Evolutionary conservation across 208 protist species (phyloP), one percentile per base, ranked within the genome.

Genomic region (Crithidia sp.): DNA sequence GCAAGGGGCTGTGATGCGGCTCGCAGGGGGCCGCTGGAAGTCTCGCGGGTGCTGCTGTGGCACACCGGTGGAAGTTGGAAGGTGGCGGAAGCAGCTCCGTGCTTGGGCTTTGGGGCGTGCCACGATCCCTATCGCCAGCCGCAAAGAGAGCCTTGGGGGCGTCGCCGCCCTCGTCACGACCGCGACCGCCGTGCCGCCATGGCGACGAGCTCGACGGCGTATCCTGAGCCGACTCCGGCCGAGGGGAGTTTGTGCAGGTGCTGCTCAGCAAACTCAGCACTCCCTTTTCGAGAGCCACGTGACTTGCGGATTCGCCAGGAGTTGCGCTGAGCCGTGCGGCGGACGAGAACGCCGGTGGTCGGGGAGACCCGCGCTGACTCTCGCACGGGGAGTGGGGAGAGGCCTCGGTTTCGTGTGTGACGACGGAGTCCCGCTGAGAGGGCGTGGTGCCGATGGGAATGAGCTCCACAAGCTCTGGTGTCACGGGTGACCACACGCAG

Each of bases 401-500:
- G n/a, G 17, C 61, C 28, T 53, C 61, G 8, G 44, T 17, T 3
- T 75, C 54, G 28, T 40, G 39, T 13, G 53, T 61, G 40, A 39
- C n/a, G 28, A 63, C 53, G 41, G 61, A 54, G 36, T 75, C 70
- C 17, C 43, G 43, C 62, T 64, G 62, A 13, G 54, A 75, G 44
- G 19, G 59, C n/a, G 62, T 56, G 36, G 52, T 40, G 40, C 49
- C 60, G 9, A 63, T 39, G 7, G 70, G 61, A 36, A 62, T 59
- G 53, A 69, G 14, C 54, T 62, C 61, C 40, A 37, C 57, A 7
- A 63, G 9, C 14, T 67, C 70, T 14, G 61, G 52, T 19, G 70
- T 55, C 36, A 50, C 50, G 28, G 60, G 61, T 12, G 43, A 39
- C 61, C 62, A 55, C 39, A 53, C 14, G 52, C 28, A 55, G 7